Conservation (phyloP, 345 rosid genomes). For the Gossypium anomalum region DNA sequence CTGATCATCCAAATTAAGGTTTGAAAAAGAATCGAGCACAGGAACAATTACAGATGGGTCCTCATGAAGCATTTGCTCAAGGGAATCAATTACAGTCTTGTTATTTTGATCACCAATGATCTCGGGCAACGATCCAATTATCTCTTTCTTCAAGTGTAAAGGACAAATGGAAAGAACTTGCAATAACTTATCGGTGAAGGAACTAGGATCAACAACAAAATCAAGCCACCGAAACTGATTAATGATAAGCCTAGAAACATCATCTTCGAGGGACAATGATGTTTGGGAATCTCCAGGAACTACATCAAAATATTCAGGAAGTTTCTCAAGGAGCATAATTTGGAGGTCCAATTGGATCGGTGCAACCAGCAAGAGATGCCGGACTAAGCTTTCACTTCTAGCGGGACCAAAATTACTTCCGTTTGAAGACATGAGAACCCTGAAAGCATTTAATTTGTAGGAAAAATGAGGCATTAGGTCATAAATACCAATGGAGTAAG, state of each 20-base stretch:
- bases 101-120: conserved; percentile 1
- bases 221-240: conserved; percentile 80
- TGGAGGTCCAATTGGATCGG: conserved; percentile 61
- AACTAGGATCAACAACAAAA: conserved; percentile 48
- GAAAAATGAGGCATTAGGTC: not conserved
- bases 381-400: conserved; percentile 48
- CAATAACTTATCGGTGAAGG: conserved; percentile 61
- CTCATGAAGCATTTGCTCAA: conserved; percentile 71
- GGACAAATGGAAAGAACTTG: conserved; percentile 66
- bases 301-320: conserved; percentile 59
- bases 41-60: conserved; percentile 65
- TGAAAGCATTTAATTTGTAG: conserved; percentile 13
- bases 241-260: conserved; percentile 63
- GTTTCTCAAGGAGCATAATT: conserved; percentile 64
- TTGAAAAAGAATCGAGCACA: conserved; percentile 72
- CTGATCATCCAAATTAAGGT: conserved; percentile 56
- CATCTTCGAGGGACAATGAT: conserved; percentile 51
- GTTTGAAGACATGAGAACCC: conserved; percentile 46
- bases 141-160: conserved; percentile 61
- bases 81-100: conserved; percentile 35
- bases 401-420: conserved; percentile 19
- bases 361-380: conserved; percentile 65
- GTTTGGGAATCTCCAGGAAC: conserved; percentile 23
- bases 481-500: not conserved
- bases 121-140: conserved; percentile 81